Conservation (phyloP, 2,329 filamentous ascomycete genomes). For the Curvularia verruculosa region DNA sequence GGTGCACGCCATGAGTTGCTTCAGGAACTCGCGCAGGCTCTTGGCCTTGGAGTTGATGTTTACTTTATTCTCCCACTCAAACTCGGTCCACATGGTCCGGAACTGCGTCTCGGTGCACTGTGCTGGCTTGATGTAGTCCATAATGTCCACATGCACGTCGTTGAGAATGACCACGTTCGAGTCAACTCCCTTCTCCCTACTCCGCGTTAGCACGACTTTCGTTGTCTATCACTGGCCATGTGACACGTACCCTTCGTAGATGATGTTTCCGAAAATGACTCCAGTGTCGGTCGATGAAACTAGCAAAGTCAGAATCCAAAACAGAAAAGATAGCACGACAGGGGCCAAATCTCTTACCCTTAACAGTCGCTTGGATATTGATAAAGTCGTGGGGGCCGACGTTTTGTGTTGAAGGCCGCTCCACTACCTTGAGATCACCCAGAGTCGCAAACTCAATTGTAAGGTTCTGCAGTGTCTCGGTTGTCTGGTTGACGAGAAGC, state of each 20-base stretch:
- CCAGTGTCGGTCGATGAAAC: slow-evolving; percentile 97
- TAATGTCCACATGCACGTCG: slow-evolving; percentile 97
- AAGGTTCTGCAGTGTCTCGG: slow-evolving; percentile 93
- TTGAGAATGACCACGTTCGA: slow-evolving; percentile 98
- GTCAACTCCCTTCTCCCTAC: slow-evolving; percentile 66
- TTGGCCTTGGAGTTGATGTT: slow-evolving; percentile 99
- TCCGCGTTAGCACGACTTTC: slow-evolving; percentile 61
- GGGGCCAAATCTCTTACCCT: slow-evolving; percentile 74
- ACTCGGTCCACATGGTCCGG: slow-evolving; percentile 99
- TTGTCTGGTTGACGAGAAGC: slow-evolving; percentile 94
- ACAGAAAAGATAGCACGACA: too few species aligned
- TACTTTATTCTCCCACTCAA: slow-evolving; percentile 99
- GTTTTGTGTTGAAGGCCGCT: slow-evolving; percentile 94
- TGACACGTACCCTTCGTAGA: slow-evolving; percentile 77
- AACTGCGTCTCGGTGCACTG: slow-evolving; percentile 98
- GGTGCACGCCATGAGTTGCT: slow-evolving; percentile 93
- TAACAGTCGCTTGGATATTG: slow-evolving; percentile 98
- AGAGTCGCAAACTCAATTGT: slow-evolving; percentile 98
- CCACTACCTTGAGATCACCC: slow-evolving; percentile 96
- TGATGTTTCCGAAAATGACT: slow-evolving; percentile 98
- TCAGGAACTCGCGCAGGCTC: slow-evolving; percentile 86
- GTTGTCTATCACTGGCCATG: not conserved
- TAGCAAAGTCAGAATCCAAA: slow-evolving; percentile 28
- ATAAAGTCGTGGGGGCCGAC: slow-evolving; percentile 94
- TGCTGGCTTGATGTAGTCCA: slow-evolving; percentile 99